Conservation (phyloP, 2,329 filamentous ascomycete genomes). For the Pyrenochaeta sp. region DNA sequence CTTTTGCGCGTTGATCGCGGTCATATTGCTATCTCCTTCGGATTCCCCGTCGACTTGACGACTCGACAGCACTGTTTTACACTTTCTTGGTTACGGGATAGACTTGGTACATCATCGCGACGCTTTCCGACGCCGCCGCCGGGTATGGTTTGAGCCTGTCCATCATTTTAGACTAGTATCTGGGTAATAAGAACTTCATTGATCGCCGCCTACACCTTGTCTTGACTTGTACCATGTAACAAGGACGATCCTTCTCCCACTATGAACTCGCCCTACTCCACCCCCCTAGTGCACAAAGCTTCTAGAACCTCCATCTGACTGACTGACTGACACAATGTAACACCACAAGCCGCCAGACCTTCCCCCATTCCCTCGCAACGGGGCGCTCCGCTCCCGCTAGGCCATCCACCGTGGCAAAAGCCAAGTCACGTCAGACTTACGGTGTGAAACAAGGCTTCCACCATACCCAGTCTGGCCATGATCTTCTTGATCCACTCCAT, state of each 20-base stretch:
- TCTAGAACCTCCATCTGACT: constrained; percentile 1
- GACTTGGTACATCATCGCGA: neutral
- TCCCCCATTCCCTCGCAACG: constrained; percentile 6
- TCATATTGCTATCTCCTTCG: constrained; percentile 11
- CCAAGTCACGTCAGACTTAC: constrained; percentile 1
- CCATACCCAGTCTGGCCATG: too few relatives aligned
- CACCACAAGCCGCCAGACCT: neutral
- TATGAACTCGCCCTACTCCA: neutral
- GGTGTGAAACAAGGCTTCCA: neutral
- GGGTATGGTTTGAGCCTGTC: neutral
- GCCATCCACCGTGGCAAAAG: neutral
- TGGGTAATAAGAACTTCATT: neutral
- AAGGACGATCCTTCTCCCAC: neutral
- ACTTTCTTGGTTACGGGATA: neutral
- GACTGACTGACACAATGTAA: neutral
- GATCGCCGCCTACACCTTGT: neutral
- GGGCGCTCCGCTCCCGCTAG: constrained; percentile 26
- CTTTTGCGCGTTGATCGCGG: constrained; percentile 32
- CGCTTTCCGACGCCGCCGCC: neutral
- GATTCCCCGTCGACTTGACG: constrained; percentile 17
- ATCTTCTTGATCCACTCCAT: too few relatives aligned
- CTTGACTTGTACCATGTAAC: neutral
- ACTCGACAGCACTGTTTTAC: constrained; percentile 4
- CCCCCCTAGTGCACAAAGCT: neutral
- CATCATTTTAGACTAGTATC: neutral